Conservation (phyloP, 192 early-diverging fungal genomes). For the Podila verticillata region DNA sequence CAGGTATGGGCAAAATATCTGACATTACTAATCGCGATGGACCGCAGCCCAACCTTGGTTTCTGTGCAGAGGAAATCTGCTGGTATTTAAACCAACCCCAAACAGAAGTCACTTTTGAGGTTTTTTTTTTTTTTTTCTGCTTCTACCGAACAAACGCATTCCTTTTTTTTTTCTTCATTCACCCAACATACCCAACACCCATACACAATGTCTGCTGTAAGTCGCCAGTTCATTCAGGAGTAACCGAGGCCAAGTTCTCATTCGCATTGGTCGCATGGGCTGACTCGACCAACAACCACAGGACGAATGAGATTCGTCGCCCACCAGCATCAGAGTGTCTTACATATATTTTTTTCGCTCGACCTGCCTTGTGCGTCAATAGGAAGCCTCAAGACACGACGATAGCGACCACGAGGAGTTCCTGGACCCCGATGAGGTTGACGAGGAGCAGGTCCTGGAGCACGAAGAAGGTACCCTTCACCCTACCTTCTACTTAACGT, state of each 20-base stretch:
- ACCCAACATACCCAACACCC: neutral
- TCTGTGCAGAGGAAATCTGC: too few species aligned
- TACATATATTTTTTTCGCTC: neutral
- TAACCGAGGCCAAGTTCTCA: too few species aligned
- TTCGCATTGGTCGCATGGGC: neutral
- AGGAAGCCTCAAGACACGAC: conserved; percentile 56
- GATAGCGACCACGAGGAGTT: conserved; percentile 61
- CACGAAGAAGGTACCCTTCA: conserved; percentile 29
- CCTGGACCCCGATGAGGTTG: conserved; percentile 60
- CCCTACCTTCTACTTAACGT: neutral
- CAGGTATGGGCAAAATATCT: too few species aligned
- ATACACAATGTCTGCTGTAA: conserved; percentile 4
- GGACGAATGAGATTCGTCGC: neutral
- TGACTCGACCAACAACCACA: neutral
- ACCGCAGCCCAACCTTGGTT: too few species aligned
- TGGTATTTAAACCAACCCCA: too few species aligned
- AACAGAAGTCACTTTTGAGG: too few species aligned
- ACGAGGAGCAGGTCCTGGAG: conserved; percentile 60
- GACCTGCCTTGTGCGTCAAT: conserved; percentile 10
- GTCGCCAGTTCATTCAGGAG: neutral
- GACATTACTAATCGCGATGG: too few species aligned
- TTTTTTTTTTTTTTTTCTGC: too few species aligned
- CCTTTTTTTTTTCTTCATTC: neutral
- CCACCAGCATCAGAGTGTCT: neutral
- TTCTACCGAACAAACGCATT: neutral